These are phyloP conservation scores for Aspergillus jensenii DNA, from an alignment of 2,329 filamentous ascomycete species.

Conservation along the genomic window DNA sequence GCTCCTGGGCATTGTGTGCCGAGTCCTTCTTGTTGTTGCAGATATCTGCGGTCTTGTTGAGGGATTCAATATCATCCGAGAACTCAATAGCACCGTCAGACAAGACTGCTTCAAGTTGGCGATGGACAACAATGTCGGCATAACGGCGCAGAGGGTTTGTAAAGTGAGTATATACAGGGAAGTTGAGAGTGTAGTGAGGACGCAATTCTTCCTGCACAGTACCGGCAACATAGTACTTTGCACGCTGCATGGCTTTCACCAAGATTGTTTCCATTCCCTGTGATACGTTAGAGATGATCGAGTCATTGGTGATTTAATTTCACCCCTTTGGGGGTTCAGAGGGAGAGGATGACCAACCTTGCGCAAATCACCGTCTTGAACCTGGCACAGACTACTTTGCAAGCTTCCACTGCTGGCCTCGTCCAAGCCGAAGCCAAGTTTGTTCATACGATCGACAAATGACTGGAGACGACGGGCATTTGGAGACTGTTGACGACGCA, in stretches of 20 bases:
- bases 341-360: conserved; percentile 53
- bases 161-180: conserved; percentile 95
- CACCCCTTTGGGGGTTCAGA: not conserved
- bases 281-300: not conserved
- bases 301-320: not conserved
- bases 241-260: conserved; percentile 92
- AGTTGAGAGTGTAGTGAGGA: conserved; percentile 87
- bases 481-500: conserved; percentile 81
- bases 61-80: conserved; percentile 79
- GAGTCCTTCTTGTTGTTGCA: conserved; percentile 99
- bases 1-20: conserved; percentile 93
- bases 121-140: conserved; percentile 91
- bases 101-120: conserved; percentile 84
- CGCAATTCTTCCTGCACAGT: conserved; percentile 75
- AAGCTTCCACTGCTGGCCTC: conserved; percentile 83
- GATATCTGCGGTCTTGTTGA: conserved; percentile 89
- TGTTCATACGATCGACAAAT: conserved; percentile 89
- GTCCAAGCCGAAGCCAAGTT: conserved; percentile 87
- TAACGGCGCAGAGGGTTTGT: conserved; percentile 94
- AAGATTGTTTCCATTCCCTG: conserved; percentile 92
- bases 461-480: conserved; percentile 86
- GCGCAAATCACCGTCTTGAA: conserved; percentile 82
- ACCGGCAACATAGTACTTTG: conserved; percentile 88
- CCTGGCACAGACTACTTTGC: conserved; percentile 92
- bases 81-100: conserved; percentile 82